Evolutionary conservation across 2,329 filamentous ascomycete genomes (phyloP).

Genomic region (Aspergillus cejpii): DNA sequence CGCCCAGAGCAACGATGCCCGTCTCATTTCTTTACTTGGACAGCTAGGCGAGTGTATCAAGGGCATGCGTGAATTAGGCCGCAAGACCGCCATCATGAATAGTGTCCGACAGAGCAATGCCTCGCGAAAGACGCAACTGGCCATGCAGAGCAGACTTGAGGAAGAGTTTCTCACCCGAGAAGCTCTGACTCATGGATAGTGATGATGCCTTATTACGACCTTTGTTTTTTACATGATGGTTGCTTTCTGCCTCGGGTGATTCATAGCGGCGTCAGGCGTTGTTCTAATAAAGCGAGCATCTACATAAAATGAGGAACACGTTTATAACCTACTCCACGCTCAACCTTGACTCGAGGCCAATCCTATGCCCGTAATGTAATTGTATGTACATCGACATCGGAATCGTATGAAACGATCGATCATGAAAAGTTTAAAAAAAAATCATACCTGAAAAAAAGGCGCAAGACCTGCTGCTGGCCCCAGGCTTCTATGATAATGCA

Average conservation of each 20-base stretch:
- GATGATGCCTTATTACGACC: not conserved
- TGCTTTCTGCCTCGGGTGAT: not conserved
- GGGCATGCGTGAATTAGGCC: conserved; percentile 65
- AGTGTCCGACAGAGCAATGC: conserved; percentile 17
- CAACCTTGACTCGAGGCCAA: too few relatives aligned
- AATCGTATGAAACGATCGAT: too few relatives aligned
- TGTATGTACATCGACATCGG: too few relatives aligned
- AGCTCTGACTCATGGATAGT: conserved; percentile 8
- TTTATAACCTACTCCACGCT: too few relatives aligned
- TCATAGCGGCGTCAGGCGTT: conserved; percentile 2
- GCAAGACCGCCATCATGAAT: conserved; percentile 62
- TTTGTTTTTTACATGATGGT: not conserved
- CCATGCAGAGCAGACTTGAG: conserved; percentile 22
- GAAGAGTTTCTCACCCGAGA: conserved; percentile 24
- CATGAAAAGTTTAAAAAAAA: too few relatives aligned
- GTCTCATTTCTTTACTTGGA: conserved; percentile 68
- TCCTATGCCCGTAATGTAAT: too few relatives aligned
- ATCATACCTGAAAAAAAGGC: too few relatives aligned
- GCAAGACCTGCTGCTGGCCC: too few relatives aligned
- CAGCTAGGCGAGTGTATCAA: conserved; percentile 66
- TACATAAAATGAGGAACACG: not conserved
- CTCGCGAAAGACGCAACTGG: conserved; percentile 20
- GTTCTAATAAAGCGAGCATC: not conserved
- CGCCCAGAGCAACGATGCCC: conserved; percentile 76
- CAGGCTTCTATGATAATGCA: too few relatives aligned